A percentile compares a stretch with the other conserved stretches of the same genome.
Evolutionary conservation across 1,284 basidiomycete species (phyloP).

Genomic region (Pascua sp.): DNA sequence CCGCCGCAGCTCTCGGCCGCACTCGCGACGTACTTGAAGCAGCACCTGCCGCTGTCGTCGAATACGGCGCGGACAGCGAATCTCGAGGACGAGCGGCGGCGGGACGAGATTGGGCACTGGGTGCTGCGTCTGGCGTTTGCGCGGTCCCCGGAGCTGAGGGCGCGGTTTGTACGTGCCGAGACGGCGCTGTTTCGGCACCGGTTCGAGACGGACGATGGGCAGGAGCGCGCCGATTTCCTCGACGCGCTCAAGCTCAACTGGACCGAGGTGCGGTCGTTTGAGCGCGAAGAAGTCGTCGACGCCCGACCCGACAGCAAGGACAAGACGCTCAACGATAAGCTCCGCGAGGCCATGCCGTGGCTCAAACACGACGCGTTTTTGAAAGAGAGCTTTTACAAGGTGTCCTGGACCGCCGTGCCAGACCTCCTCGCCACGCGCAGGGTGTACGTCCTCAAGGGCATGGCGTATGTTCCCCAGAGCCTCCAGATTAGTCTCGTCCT

Average conservation of each 20-base stretch:
- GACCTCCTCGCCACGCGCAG: constrained; percentile 84
- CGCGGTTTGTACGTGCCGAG: constrained; percentile 88
- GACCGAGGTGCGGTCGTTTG: constrained; percentile 56
- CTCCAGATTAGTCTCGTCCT: constrained; percentile 85
- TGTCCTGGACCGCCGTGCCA: constrained; percentile 82
- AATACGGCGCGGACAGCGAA: constrained; percentile 57
- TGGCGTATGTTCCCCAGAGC: constrained; percentile 81
- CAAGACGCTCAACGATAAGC: constrained; percentile 55
- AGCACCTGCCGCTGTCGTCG: constrained; percentile 57
- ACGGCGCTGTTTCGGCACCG: constrained; percentile 76
- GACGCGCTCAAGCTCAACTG: constrained; percentile 74
- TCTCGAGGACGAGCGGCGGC: constrained; percentile 66
- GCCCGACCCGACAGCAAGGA: background rate
- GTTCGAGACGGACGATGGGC: constrained; percentile 66
- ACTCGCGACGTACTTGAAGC: constrained; percentile 39
- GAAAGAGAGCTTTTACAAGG: constrained; percentile 53
- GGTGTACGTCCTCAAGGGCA: constrained; percentile 75
- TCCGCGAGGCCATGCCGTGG: constrained; percentile 37
- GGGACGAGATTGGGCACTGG: constrained; percentile 91
- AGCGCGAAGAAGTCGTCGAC: too few species aligned
- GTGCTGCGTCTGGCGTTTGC: constrained; percentile 90
- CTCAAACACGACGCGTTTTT: constrained; percentile 48
- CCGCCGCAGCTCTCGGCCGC: constrained; percentile 35
- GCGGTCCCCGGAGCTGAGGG: constrained; percentile 81
- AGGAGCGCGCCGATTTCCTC: constrained; percentile 70